These are phyloP conservation scores for Jackrogersella minutella DNA, from an alignment of 495 filamentous ascomycete genomes.

Conservation along the genomic window DNA sequence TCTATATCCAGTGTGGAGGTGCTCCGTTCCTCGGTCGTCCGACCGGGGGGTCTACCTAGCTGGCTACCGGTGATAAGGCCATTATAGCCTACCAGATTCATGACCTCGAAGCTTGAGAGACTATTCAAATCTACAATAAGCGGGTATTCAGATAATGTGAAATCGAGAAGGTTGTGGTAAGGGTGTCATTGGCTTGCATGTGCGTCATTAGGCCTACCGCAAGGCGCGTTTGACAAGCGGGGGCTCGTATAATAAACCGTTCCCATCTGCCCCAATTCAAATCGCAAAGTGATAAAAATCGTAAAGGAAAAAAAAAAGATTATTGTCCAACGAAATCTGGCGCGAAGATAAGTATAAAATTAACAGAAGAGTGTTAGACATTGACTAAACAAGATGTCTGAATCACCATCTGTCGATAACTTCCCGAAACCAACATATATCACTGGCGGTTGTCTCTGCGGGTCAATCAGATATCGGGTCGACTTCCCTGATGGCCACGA, in stretches of 20 bases:
- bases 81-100: no score
- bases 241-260: constrained; percentile 6
- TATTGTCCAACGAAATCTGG: neutral
- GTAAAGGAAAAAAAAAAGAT: no score
- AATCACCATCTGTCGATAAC: constrained; percentile 6
- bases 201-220: constrained; percentile 16
- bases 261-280: neutral
- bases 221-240: constrained; percentile 41
- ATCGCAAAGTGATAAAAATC: no score
- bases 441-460: constrained; percentile 54
- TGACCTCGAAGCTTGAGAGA: no score
- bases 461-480: constrained; percentile 46
- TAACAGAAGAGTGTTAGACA: neutral
- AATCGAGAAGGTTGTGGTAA: no score
- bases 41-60: no score
- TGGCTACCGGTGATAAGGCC: no score
- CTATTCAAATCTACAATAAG: no score
- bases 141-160: no score
- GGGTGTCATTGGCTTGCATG: neutral
- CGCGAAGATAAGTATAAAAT: neutral
- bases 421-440: constrained; percentile 47
- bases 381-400: constrained; percentile 16
- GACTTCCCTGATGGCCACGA: constrained; percentile 49
- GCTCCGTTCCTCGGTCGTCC: no score
- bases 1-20: no score